phyloP scores from a whole-genome alignment of 2,329 filamentous ascomycete species.

The Ophiocordyceps camponoti-rufipedis region DNA sequence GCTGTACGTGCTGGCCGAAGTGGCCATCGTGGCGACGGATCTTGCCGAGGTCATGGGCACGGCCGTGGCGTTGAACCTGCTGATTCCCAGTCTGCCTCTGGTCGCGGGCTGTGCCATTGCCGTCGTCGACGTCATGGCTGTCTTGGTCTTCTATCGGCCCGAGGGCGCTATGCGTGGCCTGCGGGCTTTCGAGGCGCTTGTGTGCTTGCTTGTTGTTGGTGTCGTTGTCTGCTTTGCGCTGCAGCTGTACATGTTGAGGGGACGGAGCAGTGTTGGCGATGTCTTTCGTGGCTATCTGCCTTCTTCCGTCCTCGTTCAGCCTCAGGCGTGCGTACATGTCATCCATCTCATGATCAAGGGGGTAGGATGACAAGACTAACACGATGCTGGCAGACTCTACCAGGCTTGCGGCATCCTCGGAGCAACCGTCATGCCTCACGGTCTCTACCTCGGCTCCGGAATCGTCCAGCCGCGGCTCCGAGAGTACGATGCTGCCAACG shows the following conservation, averaged over 20 bases:
- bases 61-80: slow-evolving; percentile 49
- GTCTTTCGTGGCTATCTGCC: slow-evolving; percentile 50
- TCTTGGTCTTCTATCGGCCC: slow-evolving; percentile 47
- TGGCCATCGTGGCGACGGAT: slow-evolving; percentile 53
- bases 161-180: slow-evolving; percentile 39
- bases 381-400: slow-evolving; percentile 23
- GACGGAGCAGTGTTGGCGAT: slow-evolving; percentile 28
- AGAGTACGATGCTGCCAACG: slow-evolving; percentile 41
- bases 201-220: slow-evolving; percentile 43
- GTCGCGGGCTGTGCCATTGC: slow-evolving; percentile 52
- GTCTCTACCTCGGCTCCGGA: slow-evolving; percentile 49
- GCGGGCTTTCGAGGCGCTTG: slow-evolving; percentile 45
- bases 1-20: slow-evolving; percentile 45
- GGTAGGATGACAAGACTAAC: neutral
- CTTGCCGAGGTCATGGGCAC: slow-evolving; percentile 57
- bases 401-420: slow-evolving; percentile 62
- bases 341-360: neutral
- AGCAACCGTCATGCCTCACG: slow-evolving; percentile 58
- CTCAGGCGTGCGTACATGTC: slow-evolving; percentile 23
- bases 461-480: slow-evolving; percentile 49
- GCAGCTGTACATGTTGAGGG: slow-evolving; percentile 41
- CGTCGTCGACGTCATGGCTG: slow-evolving; percentile 48
- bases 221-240: slow-evolving; percentile 56
- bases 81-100: slow-evolving; percentile 43
- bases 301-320: slow-evolving; percentile 37